Evolutionary conservation across 208 protist genomes (phyloP).

Genomic region (Leishmania tropica): DNA sequence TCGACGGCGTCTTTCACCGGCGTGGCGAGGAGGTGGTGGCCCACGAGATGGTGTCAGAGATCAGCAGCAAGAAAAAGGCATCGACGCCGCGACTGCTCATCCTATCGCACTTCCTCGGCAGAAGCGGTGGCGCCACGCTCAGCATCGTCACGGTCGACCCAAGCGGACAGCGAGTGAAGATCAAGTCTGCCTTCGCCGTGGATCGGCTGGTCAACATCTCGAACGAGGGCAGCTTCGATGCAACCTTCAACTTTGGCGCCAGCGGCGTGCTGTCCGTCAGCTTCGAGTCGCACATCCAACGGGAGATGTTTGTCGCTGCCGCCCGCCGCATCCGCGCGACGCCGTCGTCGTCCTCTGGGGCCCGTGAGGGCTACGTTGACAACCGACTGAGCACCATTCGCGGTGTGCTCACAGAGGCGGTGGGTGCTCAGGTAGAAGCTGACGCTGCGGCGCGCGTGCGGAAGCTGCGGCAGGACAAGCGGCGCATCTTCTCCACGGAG

Average conservation of each 20-base stretch:
- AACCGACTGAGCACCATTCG: conserved; percentile 35
- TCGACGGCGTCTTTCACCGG: conserved; percentile 71
- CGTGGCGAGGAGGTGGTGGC: conserved; percentile 81
- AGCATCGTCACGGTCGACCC: conserved; percentile 42
- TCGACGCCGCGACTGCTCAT: conserved; percentile 61
- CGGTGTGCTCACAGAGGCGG: conserved; percentile 65
- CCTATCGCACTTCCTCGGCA: conserved; percentile 51
- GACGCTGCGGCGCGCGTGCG: conserved; percentile 77
- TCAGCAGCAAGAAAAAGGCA: conserved; percentile 44
- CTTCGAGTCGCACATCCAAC: conserved; percentile 90
- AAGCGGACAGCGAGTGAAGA: conserved; percentile 48
- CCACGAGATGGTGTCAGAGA: conserved; percentile 72
- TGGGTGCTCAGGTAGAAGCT: conserved; percentile 61
- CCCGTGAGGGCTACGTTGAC: conserved; percentile 12
- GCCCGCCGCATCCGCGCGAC: conserved; percentile 52
- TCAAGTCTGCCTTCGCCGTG: conserved; percentile 73
- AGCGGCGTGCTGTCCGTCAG: conserved; percentile 82
- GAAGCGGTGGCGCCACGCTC: conserved; percentile 32
- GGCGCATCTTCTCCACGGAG: conserved; percentile 61
- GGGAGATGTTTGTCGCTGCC: conserved; percentile 87
- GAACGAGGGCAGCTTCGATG: conserved; percentile 81
- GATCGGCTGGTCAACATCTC: conserved; percentile 71
- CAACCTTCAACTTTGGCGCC: conserved; percentile 83
- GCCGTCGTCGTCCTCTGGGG: conserved; percentile 7
- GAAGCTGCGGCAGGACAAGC: conserved; percentile 69